A percentile compares a stretch with the other conserved stretches of the same genome.
These are phyloP conservation scores for Hyphopichia wangnamkhiaoensis DNA, from an alignment of 1,139 yeast genomes.

Conservation along the genomic window DNA sequence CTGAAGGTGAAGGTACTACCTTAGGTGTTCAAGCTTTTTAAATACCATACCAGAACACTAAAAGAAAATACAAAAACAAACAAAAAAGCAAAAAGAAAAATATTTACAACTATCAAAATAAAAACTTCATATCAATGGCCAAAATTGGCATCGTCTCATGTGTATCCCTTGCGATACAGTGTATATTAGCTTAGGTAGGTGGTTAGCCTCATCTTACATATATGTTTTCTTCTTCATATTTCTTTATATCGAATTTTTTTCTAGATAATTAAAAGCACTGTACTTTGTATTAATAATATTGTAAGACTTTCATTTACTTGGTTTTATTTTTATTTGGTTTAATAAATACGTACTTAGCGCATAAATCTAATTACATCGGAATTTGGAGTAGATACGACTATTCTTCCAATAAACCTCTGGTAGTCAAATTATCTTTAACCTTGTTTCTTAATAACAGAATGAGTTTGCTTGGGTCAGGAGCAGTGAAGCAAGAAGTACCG, in stretches of 20 bases:
- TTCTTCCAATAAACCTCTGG: constrained; percentile 24
- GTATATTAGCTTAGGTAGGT: constrained; percentile 1
- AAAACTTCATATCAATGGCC: too few relatives aligned
- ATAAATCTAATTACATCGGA: background rate
- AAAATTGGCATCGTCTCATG: background rate
- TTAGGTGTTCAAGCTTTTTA: constrained; percentile 69
- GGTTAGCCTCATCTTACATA: too few relatives aligned
- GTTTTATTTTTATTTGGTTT: background rate
- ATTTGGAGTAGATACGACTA: background rate
- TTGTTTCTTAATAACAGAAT: constrained; percentile 65
- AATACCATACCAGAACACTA: too few relatives aligned
- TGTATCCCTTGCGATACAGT: background rate
- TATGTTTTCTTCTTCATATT: background rate
- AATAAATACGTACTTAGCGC: background rate
- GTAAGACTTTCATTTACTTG: background rate
- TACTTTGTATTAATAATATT: too few relatives aligned
- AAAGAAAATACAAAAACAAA: too few relatives aligned
- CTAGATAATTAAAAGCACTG: too few relatives aligned
- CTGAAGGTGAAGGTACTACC: constrained; percentile 76
- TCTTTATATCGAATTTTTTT: background rate
- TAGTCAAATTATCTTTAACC: constrained; percentile 44
- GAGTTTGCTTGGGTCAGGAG: constrained; percentile 73
- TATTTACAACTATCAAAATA: too few relatives aligned
- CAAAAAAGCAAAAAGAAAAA: too few relatives aligned
- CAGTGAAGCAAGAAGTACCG: constrained; percentile 91